A percentile compares a stretch with the other conserved stretches of the same genome.
Evolutionary conservation across 176 grass and related monocot species (phyloP).

Genomic region (Oryza australiensis): DNA sequence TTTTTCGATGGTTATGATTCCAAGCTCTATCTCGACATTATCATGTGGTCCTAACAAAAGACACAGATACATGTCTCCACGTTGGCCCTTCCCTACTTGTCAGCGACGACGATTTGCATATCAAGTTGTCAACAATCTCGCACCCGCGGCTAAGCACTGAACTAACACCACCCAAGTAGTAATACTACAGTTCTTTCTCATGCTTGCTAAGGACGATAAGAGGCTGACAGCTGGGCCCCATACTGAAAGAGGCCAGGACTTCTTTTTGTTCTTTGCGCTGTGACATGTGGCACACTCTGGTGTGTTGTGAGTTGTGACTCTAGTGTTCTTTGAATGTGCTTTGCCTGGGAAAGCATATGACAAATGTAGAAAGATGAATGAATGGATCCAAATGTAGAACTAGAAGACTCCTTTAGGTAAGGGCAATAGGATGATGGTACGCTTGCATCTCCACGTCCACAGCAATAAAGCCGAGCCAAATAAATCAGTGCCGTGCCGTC

Average conservation of each 20-base stretch:
- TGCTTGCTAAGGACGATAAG: neutral
- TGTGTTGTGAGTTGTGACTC: neutral
- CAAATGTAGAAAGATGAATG: neutral
- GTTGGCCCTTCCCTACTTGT: neutral
- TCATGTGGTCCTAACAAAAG: constrained; percentile 33
- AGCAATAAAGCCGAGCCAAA: constrained; percentile 28
- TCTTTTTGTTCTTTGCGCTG: neutral
- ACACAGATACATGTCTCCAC: constrained; percentile 8
- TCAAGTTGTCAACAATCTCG: neutral
- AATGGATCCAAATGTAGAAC: constrained; percentile 3
- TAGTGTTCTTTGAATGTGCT: neutral
- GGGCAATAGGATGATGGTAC: neutral
- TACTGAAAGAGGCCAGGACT: neutral
- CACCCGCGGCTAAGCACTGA: neutral
- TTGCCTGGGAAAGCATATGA: constrained; percentile 13
- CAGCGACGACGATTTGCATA: neutral
- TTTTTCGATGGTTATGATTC: constrained; percentile 33
- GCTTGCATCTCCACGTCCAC: constrained; percentile 26
- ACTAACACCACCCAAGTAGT: neutral
- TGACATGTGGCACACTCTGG: neutral
- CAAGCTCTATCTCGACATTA: constrained; percentile 32
- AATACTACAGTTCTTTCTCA: too few relatives aligned
- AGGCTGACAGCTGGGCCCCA: constrained; percentile 9
- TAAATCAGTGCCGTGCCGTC: constrained; percentile 33
- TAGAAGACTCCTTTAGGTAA: constrained; percentile 28